Conservation (phyloP, 345 rosid genomes). For the Eucalyptus fibrosa region DNA sequence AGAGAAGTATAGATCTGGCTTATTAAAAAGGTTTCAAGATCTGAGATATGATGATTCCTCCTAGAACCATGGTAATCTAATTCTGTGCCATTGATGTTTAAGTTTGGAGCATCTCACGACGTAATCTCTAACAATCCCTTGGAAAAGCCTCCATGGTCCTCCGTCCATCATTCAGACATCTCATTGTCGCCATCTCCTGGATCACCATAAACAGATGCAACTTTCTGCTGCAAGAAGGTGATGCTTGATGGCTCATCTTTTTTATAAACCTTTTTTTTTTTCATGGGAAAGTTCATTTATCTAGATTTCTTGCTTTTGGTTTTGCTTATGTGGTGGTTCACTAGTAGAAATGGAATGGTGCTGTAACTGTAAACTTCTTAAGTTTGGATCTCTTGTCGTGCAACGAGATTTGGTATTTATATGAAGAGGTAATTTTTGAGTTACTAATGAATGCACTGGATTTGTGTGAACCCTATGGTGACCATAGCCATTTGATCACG, state of each 20-base stretch:
- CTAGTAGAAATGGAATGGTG: not conserved
- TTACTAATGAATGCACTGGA: not conserved
- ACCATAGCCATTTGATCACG: not conserved
- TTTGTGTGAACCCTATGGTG: not conserved
- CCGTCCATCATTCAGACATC: not conserved
- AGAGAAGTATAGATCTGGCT: conserved; percentile 31
- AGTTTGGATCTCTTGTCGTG: not conserved
- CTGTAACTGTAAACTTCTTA: not conserved
- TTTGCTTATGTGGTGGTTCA: not conserved
- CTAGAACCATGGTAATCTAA: not conserved
- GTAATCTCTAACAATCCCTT: not conserved
- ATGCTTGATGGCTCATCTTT: not conserved
- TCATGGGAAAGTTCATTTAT: not conserved
- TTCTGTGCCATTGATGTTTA: not conserved
- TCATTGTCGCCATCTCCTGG: not conserved
- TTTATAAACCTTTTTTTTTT: not conserved
- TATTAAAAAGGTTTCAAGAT: conserved; percentile 62
- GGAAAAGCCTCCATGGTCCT: not conserved
- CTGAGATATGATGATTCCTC: conserved; percentile 6
- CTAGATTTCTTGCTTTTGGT: not conserved
- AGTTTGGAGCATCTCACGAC: not conserved
- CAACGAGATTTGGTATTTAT: not conserved
- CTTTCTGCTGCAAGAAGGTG: not conserved
- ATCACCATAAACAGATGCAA: not conserved
- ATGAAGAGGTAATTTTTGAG: not conserved